Evolutionary conservation across 1,284 basidiomycete species (phyloP).

Genomic region (Papiliotrema terrestris): DNA sequence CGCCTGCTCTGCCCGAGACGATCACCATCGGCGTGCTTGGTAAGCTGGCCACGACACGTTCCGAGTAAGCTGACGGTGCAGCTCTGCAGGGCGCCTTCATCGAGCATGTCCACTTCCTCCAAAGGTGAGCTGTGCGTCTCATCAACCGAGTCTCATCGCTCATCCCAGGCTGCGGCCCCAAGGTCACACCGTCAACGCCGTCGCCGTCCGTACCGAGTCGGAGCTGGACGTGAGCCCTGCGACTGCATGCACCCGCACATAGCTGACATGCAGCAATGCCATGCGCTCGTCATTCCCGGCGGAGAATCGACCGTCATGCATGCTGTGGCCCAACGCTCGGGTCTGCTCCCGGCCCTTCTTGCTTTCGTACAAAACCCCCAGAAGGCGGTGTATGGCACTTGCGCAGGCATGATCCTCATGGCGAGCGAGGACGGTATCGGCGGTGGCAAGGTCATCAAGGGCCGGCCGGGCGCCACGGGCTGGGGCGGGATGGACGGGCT

Average conservation of each 20-base stretch:
- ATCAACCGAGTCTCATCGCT: neutral
- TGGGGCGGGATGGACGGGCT: conserved; percentile 73
- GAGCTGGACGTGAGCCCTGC: conserved; percentile 58
- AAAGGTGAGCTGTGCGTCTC: conserved; percentile 26
- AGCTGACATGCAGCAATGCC: conserved; percentile 54
- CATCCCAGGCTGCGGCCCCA: conserved; percentile 20
- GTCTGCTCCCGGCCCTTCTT: conserved; percentile 73
- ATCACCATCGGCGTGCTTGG: conserved; percentile 8
- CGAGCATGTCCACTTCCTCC: conserved; percentile 62
- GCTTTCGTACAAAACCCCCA: conserved; percentile 58
- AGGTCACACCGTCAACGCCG: conserved; percentile 27
- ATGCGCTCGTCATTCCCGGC: conserved; percentile 83
- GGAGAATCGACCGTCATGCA: conserved; percentile 94
- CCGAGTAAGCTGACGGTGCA: conserved; percentile 32
- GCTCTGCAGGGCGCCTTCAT: conserved; percentile 92
- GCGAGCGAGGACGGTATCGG: conserved; percentile 61
- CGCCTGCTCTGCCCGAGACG: neutral
- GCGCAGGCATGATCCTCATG: conserved; percentile 92
- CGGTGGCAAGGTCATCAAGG: conserved; percentile 67
- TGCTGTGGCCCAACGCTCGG: conserved; percentile 70
- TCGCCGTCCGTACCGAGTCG: conserved; percentile 67
- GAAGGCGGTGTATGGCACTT: conserved; percentile 91
- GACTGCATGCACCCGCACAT: neutral
- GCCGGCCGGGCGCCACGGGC: conserved; percentile 62
- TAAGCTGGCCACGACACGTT: neutral